Percentiles rank a stretch among this genome's conserved stretches.
Conservation (phyloP, 495 filamentous ascomycete genomes). For the Penicillium simplicissimum region DNA sequence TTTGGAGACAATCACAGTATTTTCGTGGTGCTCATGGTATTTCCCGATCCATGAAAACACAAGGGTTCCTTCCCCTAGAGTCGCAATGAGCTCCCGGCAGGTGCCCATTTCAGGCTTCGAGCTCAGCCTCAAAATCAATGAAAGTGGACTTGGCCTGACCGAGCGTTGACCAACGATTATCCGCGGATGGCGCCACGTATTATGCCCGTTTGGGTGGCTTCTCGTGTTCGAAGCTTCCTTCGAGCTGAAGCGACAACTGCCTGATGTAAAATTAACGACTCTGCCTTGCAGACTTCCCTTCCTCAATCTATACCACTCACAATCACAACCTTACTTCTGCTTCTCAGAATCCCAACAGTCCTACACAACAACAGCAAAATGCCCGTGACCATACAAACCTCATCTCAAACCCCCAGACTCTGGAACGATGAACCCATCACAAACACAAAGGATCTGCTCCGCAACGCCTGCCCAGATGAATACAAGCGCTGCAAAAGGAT, state of each 20-base stretch:
- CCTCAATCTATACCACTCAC: neutral
- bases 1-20: no score
- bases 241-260: neutral
- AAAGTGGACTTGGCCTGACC: neutral
- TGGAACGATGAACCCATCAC: neutral
- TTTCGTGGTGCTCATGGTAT: no score
- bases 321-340: neutral
- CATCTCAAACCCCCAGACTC: neutral
- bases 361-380: neutral
- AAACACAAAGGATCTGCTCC: neutral
- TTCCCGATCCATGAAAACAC: no score
- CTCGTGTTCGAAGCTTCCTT: neutral
- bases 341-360: neutral
- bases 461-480: neutral
- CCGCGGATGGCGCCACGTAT: neutral
- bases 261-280: no score
- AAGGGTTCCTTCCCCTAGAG: no score
- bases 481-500: neutral
- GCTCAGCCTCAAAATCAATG: neutral
- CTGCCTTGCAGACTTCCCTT: neutral
- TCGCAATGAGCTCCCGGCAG: neutral
- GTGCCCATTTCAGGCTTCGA: neutral
- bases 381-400: neutral
- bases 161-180: neutral
- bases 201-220: neutral